Base-by-base conservation (phyloP, 2,329 filamentous ascomycete species). In the Leptodontidium sp. region DNA sequence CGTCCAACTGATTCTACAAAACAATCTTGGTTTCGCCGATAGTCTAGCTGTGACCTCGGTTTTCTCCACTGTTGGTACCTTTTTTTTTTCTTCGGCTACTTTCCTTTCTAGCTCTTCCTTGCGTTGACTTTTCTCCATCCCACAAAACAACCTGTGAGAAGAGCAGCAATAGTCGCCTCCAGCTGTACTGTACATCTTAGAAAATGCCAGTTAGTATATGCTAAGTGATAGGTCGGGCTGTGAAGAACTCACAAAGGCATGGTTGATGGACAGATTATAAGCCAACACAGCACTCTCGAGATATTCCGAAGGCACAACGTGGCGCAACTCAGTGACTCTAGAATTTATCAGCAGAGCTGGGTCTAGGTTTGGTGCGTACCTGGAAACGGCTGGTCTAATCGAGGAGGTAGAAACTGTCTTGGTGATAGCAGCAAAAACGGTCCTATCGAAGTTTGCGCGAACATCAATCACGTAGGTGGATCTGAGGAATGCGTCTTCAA, bases 181-280 rank as follows among this genome's bases (percentile, higher is more conserved):
- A 53, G 50, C 7, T 53, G 50, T 14, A 53, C 50, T 53, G 50
- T 14, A 53, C 50, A 8, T 29, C 26, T 24, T 53, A 17, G 6
- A 5, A 0, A 21, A 29, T 5, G 14, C 4, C 11, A 14, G 12
- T 53, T 11, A 53, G 50, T 6, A 14, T 29, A 4, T 40, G 38
- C 38, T 8, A 11, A 6, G 11, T 40, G 4, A 12, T 21, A 40
- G 11, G 9, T 40, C 38, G 2, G 5, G 38, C 38, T 11, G 38
- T 24, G 26, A 29, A 12, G 2, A 1, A 29, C 50, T 15, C 14
- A 53, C 50, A 53, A 53, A 53, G 11, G 29, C 50, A 53, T 53
- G 50, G 29, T 53, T 53, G 24, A 53, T 32, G 4, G 50, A 53
- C 50, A 32, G 24, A 17, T 53, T 53, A 15, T 53, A 53, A 53